phyloP scores from a whole-genome alignment of 768 basidiomycete species.

The Rhizopogon salebrosus region DNA sequence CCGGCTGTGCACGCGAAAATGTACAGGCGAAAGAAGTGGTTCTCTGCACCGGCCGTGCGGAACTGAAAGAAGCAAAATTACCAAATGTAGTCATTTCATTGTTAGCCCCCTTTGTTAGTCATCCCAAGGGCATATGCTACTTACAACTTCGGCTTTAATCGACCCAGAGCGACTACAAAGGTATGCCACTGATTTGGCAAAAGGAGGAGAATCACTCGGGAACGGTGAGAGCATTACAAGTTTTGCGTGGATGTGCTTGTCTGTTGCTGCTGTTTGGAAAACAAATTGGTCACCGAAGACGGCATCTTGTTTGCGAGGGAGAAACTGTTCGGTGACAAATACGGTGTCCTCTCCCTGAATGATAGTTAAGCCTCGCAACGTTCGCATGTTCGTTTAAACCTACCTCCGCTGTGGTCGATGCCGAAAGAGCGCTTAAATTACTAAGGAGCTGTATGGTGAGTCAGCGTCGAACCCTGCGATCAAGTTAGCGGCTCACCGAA shows the following conservation, averaged over 20 bases:
- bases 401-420: constrained; percentile 13
- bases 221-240: constrained; percentile 21
- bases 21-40: constrained; percentile 25
- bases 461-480: background rate
- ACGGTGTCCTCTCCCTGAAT: constrained; percentile 16
- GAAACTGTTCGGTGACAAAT: constrained; percentile 21
- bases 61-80: constrained; percentile 10
- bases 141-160: constrained; percentile 20
- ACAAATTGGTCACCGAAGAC: constrained; percentile 26
- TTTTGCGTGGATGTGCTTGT: constrained; percentile 22
- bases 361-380: background rate
- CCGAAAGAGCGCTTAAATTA: constrained; percentile 17
- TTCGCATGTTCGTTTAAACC: constrained; percentile 1
- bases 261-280: constrained; percentile 17
- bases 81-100: constrained; percentile 3
- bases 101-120: background rate
- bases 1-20: constrained; percentile 22
- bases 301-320: constrained; percentile 24
- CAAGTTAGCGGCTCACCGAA: constrained; percentile 16
- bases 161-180: constrained; percentile 23
- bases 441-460: constrained; percentile 18
- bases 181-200: constrained; percentile 30
- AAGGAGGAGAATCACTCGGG: constrained; percentile 21
- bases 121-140: constrained; percentile 6
- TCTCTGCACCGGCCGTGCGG: constrained; percentile 21